These are phyloP conservation scores for Fusarium bulbicola DNA, from an alignment of 2,329 filamentous ascomycete species.

Conservation along the genomic window DNA sequence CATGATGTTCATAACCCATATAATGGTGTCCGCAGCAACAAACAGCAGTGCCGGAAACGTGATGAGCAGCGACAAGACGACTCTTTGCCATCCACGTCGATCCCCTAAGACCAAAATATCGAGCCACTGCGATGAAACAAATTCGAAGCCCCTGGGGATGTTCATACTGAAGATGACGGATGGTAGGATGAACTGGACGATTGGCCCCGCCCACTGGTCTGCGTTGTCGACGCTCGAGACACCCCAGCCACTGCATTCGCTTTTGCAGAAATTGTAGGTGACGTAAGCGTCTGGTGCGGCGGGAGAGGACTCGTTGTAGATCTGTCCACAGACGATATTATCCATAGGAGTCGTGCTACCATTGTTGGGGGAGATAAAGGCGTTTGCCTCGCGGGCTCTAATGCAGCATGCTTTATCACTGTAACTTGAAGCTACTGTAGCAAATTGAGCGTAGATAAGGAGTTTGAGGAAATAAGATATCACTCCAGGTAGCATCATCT, in stretches of 20 bases:
- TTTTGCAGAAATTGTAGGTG: not conserved
- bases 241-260: not conserved
- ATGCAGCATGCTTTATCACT: not conserved
- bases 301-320: not conserved
- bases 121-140: not conserved
- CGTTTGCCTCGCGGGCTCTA: not conserved
- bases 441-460: rapidly evolving
- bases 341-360: not conserved
- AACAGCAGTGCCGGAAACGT: not conserved
- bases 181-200: not conserved
- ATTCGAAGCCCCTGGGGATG: not conserved
- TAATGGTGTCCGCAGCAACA: not conserved
- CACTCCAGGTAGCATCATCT: not conserved
- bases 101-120: not conserved
- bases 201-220: not conserved
- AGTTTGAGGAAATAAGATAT: rapidly evolving
- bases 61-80: not conserved
- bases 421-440: not conserved
- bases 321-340: not conserved
- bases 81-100: not conserved
- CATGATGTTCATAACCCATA: not conserved
- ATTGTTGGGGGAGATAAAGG: not conserved
- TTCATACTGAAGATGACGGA: not conserved
- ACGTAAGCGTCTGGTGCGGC: not conserved
- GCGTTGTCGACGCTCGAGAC: not conserved